Percentiles rank a stretch among this genome's conserved stretches.
Evolutionary conservation across 2,329 filamentous ascomycete species (phyloP).

Genomic region (Diaporthe capsici): DNA sequence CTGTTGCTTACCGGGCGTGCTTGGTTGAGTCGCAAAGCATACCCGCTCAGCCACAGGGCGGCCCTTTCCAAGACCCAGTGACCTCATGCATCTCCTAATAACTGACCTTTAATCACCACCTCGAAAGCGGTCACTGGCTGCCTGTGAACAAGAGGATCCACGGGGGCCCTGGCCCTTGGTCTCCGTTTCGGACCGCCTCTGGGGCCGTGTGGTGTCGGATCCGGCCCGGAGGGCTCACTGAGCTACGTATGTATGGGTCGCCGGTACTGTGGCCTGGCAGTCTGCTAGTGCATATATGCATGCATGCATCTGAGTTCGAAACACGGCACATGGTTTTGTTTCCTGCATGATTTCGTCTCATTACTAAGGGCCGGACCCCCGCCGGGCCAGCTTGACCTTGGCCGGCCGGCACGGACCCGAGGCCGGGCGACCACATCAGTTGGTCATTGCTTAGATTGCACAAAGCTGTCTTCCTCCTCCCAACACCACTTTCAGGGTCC

Average conservation of each 20-base stretch:
- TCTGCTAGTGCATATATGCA: conserved; percentile 1
- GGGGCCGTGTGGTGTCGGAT: conserved; percentile 5
- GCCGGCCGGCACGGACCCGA: conserved; percentile 17
- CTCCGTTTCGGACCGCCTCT: conserved; percentile 7
- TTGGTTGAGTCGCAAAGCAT: background rate
- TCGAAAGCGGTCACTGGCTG: background rate
- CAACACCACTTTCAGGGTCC: background rate
- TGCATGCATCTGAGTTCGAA: conserved; percentile 19
- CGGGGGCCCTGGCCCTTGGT: background rate
- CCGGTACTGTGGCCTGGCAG: conserved; percentile 10
- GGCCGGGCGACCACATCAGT: background rate
- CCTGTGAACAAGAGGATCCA: background rate
- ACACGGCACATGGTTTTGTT: conserved; percentile 27
- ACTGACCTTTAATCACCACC: background rate
- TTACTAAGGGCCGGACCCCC: conserved; percentile 12
- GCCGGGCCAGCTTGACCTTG: conserved; percentile 17
- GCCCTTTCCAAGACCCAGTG: conserved; percentile 11
- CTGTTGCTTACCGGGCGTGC: conserved; percentile 7
- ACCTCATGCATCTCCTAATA: conserved; percentile 5
- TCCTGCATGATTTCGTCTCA: conserved; percentile 29
- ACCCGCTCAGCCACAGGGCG: conserved; percentile 16
- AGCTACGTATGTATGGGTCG: conserved; percentile 9
- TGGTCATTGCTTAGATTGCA: conserved; percentile 20
- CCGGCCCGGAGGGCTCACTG: conserved; percentile 9
- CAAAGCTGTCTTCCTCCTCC: conserved; percentile 7